Evolutionary conservation across 805 yeast species (phyloP).

Genomic region (Huiozyma naganishii): DNA sequence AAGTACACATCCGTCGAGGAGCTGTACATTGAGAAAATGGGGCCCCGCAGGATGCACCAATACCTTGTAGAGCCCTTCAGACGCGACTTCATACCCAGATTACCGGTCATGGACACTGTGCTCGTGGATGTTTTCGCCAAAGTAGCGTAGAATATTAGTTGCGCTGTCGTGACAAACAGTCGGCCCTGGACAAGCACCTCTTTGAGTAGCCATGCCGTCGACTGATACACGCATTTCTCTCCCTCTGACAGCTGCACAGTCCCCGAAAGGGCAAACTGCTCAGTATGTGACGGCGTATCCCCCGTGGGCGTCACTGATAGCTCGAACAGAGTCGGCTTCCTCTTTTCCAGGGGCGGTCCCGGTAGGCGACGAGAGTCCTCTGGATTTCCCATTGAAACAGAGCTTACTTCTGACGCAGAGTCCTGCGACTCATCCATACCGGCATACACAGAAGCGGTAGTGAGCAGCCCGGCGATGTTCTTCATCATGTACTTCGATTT

Average conservation of each 20-base stretch:
- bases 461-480: conserved; percentile 43
- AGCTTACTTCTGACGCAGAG: neutral
- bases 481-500: conserved; percentile 36
- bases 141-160: conserved; percentile 66
- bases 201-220: conserved; percentile 67
- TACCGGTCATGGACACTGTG: conserved; percentile 38
- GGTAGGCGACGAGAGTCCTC: neutral
- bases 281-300: neutral
- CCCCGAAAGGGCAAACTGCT: neutral
- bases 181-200: conserved; percentile 85
- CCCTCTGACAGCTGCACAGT: conserved; percentile 38
- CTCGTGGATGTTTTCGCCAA: conserved; percentile 45
- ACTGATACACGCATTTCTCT: conserved; percentile 51
- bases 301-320: conserved; percentile 10
- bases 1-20: conserved; percentile 75
- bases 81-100: conserved; percentile 34
- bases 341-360: neutral
- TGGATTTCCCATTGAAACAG: neutral
- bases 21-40: conserved; percentile 55
- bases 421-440: conserved; percentile 21
- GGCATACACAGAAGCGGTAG: conserved; percentile 47
- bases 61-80: conserved; percentile 32
- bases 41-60: conserved; percentile 73
- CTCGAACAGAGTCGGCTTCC: conserved; percentile 15
- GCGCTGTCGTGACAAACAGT: conserved; percentile 54